Base-by-base conservation (phyloP, 164 flowering plant genomes). In the Vitis rotundifolia region DNA sequence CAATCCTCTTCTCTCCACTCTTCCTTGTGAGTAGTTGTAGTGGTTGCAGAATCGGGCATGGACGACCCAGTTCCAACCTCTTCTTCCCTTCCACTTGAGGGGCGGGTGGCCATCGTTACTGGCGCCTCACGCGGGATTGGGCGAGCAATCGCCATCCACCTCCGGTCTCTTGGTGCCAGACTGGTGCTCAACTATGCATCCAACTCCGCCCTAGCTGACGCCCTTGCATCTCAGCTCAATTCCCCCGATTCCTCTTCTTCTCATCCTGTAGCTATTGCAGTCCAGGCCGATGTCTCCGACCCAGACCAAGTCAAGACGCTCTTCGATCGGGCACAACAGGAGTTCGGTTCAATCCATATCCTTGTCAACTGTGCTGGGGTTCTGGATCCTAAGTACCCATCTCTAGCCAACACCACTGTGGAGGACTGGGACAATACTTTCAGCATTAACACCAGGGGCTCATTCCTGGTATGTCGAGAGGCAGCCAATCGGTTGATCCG, bases 121-220 rank as follows among this genome's bases (percentile, higher is more conserved):
- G 91, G 91, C 1, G 81, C 80, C 11, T 87, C 87, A 1, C 81
- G 88, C 0, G 90, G 89, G 5, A 84, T 85, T 26, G 91, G 91
- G 19, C 73, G 79, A 0, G 80, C 80, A 57, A 80, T 88, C 59
- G 82, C 89, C 49, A 62, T 76, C 72, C 88, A 88, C 76, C 78
- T 85, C 7, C 77, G 70, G n/a, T 84, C 87, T 51, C 81, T 86
- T 8, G 88, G 89, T 15, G 86, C 86, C 19, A 79, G 68, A 47
- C 44, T 87, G 47, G 79, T 82, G 59, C 62, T 83, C 73, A 80
- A 78, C 31, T 82, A 82, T 74, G 64, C 84, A 47, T 78, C 86
- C 15, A 82, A 73, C 63, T 76, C 87, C 2, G 15, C 80, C 28
- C 80, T 72, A 15, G 84, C 88, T 6, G 79, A 84, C 16, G 66